phyloP scores from a whole-genome alignment of 805 yeast species.

The Wickerhamomyces xylosicus region DNA sequence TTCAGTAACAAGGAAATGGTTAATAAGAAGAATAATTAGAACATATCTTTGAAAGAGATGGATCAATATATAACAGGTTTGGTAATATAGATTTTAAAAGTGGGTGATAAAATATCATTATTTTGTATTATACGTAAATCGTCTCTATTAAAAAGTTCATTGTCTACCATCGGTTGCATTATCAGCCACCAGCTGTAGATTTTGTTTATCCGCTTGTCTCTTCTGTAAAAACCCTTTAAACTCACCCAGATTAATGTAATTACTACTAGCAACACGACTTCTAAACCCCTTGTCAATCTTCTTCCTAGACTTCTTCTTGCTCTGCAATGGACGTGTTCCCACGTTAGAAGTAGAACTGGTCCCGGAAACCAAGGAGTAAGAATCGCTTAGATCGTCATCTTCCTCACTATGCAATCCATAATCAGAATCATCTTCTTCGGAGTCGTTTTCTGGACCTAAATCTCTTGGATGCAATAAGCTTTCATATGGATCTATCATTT shows the following conservation, averaged over 20 bases:
- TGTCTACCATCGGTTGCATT: too few relatives aligned
- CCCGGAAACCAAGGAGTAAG: neutral
- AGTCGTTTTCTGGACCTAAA: conserved; percentile 5
- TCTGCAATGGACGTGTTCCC: too few relatives aligned
- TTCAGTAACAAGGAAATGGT: too few relatives aligned
- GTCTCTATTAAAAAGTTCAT: neutral
- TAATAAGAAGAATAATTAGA: too few relatives aligned
- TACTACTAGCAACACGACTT: conserved; percentile 1
- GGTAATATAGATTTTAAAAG: conserved; percentile 9
- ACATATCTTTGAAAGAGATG: too few relatives aligned
- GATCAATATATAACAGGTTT: conserved; percentile 3
- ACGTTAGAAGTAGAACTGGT: neutral
- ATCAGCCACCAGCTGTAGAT: neutral
- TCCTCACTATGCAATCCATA: too few relatives aligned
- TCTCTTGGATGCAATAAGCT: conserved; percentile 16
- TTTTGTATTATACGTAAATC: conserved; percentile 5
- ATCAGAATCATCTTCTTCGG: neutral
- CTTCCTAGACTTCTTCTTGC: neutral
- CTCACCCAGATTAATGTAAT: conserved; percentile 10
- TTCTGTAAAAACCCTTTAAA: conserved; percentile 3
- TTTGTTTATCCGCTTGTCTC: neutral
- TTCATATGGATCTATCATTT: conserved; percentile 14
- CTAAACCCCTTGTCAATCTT: neutral
- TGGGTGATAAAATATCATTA: conserved; percentile 8
- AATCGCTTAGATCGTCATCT: neutral